phyloP scores from a whole-genome alignment of 192 early-diverging fungal genomes.

The Linnemannia elongata region DNA sequence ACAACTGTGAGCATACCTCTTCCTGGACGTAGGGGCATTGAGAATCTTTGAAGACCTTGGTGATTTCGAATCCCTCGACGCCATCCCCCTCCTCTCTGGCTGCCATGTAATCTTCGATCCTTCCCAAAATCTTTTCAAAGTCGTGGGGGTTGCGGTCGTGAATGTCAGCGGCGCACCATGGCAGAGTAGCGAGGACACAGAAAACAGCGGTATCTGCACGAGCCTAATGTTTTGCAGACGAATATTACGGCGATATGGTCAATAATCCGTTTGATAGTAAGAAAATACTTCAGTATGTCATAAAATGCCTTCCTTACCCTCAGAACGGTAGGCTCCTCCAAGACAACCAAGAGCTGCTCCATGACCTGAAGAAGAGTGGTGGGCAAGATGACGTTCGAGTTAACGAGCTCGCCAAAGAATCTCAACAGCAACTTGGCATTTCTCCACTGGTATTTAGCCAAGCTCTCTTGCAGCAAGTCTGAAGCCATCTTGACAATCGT shows the following conservation, averaged over 20 bases:
- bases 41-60: constrained; percentile 50
- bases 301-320: constrained; percentile 20
- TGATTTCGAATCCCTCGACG: constrained; percentile 50
- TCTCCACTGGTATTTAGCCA: constrained; percentile 74
- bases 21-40: constrained; percentile 53
- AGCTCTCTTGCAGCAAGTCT: constrained; percentile 66
- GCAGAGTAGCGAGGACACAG: constrained; percentile 82
- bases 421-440: constrained; percentile 83
- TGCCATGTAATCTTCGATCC: constrained; percentile 66
- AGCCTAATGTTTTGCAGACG: constrained; percentile 19
- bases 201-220: constrained; percentile 80
- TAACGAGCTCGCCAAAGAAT: constrained; percentile 87
- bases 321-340: constrained; percentile 66
- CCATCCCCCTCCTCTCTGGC: constrained; percentile 53
- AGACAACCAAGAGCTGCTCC: constrained; percentile 70
- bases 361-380: constrained; percentile 74
- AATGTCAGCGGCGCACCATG: constrained; percentile 71
- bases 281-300: background rate
- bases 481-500: constrained; percentile 74
- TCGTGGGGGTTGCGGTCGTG: constrained; percentile 64
- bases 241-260: background rate
- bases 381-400: constrained; percentile 80
- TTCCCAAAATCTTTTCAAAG: constrained; percentile 60
- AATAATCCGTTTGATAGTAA: background rate
- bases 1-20: constrained; percentile 23